These are phyloP conservation scores for Avena atlantica DNA, from an alignment of 176 grass and related monocot species.

Conservation along the genomic window DNA sequence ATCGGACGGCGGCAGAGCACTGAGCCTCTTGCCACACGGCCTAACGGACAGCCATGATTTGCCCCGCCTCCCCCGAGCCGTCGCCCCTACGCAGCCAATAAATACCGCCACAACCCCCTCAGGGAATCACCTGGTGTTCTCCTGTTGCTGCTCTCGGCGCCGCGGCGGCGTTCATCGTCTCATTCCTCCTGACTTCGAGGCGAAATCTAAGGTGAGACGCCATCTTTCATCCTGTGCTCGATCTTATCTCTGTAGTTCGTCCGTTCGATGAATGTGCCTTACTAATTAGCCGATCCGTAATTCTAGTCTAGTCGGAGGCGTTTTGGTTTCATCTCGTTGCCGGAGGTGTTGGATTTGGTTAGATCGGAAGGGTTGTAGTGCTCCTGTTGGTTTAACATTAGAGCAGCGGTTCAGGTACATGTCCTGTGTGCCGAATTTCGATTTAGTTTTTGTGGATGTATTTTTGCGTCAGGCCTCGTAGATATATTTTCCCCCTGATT, in stretches of 20 bases:
- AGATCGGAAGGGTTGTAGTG: background rate
- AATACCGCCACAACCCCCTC: background rate
- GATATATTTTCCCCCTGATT: background rate
- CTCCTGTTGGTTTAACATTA: background rate
- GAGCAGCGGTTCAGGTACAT: background rate
- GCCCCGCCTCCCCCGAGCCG: background rate
- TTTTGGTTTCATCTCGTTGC: background rate
- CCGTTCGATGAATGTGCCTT: background rate
- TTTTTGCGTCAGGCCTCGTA: background rate
- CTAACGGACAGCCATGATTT: constrained; percentile 3
- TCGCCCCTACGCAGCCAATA: background rate
- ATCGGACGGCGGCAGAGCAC: background rate
- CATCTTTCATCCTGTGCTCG: background rate
- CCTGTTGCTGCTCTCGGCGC: background rate
- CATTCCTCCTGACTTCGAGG: background rate
- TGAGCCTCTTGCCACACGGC: background rate
- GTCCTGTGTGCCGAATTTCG: background rate
- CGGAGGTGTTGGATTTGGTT: background rate
- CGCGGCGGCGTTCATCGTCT: background rate
- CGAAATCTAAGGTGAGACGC: background rate
- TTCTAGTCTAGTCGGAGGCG: background rate
- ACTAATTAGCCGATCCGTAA: background rate
- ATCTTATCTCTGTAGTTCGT: background rate
- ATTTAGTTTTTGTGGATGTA: background rate
- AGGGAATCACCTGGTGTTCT: background rate